These are phyloP conservation scores for Echinochloa phyllopogon DNA, from an alignment of 176 grass and related monocot genomes.

Conservation along the genomic window DNA sequence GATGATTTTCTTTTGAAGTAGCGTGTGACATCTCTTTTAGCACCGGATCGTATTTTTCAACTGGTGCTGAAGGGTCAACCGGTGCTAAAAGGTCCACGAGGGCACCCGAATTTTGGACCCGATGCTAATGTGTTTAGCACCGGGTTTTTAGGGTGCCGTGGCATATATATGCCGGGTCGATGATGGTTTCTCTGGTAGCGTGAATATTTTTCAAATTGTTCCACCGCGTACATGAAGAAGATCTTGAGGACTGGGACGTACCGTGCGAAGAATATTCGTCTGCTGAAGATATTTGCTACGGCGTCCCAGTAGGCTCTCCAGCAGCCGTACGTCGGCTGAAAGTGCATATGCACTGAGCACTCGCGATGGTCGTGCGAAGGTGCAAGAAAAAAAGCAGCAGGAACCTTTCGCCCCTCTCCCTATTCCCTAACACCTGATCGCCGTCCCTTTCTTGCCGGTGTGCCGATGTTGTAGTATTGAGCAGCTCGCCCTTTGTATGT, in stretches of 20 bases:
- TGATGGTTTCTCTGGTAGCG: too few species aligned
- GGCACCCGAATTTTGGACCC: too few species aligned
- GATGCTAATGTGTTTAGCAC: too few species aligned
- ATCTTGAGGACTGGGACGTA: not conserved
- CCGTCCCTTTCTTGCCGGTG: conserved; percentile 1
- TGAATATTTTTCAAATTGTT: not conserved
- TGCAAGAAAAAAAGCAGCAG: not conserved
- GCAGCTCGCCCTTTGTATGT: not conserved
- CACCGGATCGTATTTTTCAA: too few species aligned
- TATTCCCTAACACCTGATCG: not conserved
- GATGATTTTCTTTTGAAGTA: too few species aligned
- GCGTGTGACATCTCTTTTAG: too few species aligned
- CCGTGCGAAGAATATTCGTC: not conserved
- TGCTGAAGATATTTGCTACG: not conserved
- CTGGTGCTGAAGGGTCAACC: too few species aligned
- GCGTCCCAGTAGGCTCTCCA: not conserved
- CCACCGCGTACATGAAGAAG: not conserved
- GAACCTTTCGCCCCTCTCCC: not conserved
- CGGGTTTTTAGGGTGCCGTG: too few species aligned
- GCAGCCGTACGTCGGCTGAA: conserved; percentile 15
- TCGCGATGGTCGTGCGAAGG: not conserved
- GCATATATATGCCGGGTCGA: too few species aligned
- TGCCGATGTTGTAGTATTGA: not conserved
- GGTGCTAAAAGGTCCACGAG: too few species aligned
- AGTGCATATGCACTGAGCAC: not conserved